phyloP scores from a whole-genome alignment of 176 grass and related monocot genomes.

The Carex pumila region DNA sequence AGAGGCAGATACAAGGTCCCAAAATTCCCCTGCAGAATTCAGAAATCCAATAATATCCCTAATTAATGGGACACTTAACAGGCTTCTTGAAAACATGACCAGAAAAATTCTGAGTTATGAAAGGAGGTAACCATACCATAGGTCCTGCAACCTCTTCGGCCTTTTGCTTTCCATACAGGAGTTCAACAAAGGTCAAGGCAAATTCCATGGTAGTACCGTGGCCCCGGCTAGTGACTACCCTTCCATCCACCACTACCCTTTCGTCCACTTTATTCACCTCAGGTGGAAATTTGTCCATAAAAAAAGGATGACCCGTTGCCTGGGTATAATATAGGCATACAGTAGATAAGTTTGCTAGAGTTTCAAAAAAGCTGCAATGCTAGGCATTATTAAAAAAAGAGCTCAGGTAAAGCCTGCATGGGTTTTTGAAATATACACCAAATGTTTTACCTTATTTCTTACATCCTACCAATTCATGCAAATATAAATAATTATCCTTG shows the following conservation, averaged over 20 bases:
- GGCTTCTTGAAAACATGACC: neutral
- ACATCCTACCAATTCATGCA: neutral
- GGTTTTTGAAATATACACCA: neutral
- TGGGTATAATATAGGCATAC: neutral
- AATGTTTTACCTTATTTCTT: neutral
- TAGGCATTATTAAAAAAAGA: neutral
- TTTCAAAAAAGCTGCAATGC: neutral
- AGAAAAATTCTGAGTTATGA: neutral
- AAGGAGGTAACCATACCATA: conserved; percentile 30
- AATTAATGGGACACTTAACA: neutral
- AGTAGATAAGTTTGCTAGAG: neutral
- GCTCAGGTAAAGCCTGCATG: neutral
- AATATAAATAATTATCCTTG: too few species aligned
- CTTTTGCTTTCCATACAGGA: conserved; percentile 52
- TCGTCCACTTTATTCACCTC: conserved; percentile 46
- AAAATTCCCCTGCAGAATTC: neutral
- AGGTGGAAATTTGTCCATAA: conserved; percentile 44
- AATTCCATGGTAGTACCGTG: conserved; percentile 48
- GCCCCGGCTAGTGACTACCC: conserved; percentile 48
- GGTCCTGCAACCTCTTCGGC: conserved; percentile 45
- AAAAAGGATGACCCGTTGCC: conserved; percentile 55
- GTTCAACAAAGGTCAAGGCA: conserved; percentile 43
- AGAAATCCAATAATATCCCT: neutral
- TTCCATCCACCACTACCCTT: conserved; percentile 53
- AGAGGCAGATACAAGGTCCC: neutral